These are phyloP conservation scores for Nicotiana sylvestris DNA, from an alignment of 257 asterid genomes.

Conservation along the genomic window DNA sequence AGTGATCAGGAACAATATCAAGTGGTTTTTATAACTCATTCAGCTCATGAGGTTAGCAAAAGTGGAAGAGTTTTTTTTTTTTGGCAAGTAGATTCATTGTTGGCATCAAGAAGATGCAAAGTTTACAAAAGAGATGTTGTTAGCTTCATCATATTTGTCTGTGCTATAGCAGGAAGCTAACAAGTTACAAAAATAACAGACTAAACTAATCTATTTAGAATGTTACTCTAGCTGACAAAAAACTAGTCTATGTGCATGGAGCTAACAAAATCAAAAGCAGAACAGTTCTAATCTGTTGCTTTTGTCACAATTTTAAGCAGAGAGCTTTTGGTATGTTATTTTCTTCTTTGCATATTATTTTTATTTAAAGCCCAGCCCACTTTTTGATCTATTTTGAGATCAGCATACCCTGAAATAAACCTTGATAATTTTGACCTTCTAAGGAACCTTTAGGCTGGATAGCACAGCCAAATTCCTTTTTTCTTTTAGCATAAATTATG, in stretches of 20 bases:
- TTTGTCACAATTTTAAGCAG: neutral
- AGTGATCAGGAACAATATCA: conserved; percentile 55
- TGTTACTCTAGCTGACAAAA: too few relatives aligned
- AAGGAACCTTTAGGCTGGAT: neutral
- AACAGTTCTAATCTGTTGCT: neutral
- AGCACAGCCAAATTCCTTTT: neutral
- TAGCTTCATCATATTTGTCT: too few relatives aligned
- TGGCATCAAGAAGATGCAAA: too few relatives aligned
- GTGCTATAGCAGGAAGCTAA: too few relatives aligned
- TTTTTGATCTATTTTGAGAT: neutral
- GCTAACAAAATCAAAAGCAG: neutral
- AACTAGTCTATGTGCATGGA: too few relatives aligned
- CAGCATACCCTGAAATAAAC: neutral
- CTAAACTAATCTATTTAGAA: too few relatives aligned
- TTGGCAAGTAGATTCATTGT: neutral
- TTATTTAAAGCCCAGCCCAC: neutral
- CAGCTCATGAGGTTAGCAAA: conserved; percentile 65
- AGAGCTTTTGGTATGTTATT: neutral
- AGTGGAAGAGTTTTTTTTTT: neutral
- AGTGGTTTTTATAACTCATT: conserved; percentile 73
- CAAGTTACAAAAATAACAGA: too few relatives aligned
- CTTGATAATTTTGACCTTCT: neutral
- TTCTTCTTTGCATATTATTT: neutral
- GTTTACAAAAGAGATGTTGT: too few relatives aligned
- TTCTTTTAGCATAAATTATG: neutral